Evolutionary conservation across 208 protist genomes (phyloP), one percentile per base, ranked within the genome.

Genomic region (Leishmania tarentolae): DNA sequence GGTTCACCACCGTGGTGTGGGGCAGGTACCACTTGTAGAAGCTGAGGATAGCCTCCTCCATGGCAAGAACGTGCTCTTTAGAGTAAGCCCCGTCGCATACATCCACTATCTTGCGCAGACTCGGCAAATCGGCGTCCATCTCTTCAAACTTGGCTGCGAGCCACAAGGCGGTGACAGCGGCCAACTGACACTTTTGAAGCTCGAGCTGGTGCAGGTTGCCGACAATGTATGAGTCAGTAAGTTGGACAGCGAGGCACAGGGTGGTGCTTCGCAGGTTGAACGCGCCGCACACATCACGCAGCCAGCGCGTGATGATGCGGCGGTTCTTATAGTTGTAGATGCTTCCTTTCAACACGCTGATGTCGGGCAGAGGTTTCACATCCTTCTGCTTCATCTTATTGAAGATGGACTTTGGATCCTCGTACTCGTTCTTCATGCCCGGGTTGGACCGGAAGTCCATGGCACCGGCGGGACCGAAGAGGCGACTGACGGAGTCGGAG

Each of bases 81-180:
- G 81, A 75, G 88, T 97, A 97, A 35, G 91, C 87, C 47, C 84
- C 79, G 69, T 95, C 93, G 84, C 93, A 95, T 28, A 97, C 88
- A 9, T 93, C 88, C n/a, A 95, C 91, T 35, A 97, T 86, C 77
- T 91, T 91, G 31, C 81, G 84, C 68, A 95, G 79, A 37, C 70
- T 87, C 2, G 91, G 93, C 42, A 97, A 75, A 77, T 91, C 87
- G 19, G 82, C 76, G 65, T 95, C 90, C 86, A 95, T 91, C 73
- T 97, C 92, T 77, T 97, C 93, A 80, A 95, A 97, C 82, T 97
- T 97, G 42, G 93, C 89, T 6, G 93, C 90, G 52, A 95, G 88
- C 93, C 93, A 97, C 19, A 97, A 80, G 19, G 83, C 87, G 17
- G 93, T 93, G 28, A 94, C 84, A 37, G 93, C 93, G 19, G 87